Conservation (phyloP, 2,329 filamentous ascomycete genomes). For the Colletotrichum sp. region DNA sequence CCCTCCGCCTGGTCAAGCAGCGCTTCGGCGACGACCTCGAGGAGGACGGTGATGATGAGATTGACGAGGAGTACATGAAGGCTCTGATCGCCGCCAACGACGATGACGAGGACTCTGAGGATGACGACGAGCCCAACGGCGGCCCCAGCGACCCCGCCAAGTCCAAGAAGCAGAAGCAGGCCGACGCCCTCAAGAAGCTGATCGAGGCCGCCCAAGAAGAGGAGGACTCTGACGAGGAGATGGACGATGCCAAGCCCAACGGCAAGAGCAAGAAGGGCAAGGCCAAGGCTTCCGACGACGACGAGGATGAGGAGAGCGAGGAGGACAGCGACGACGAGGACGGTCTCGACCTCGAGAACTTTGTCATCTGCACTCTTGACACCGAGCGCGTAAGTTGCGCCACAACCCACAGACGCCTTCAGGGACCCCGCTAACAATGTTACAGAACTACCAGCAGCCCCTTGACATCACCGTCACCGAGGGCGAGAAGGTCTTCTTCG, state of each 20-base stretch:
- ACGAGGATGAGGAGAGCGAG: constrained; percentile 65
- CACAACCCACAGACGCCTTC: background rate
- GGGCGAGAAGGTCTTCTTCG: constrained; percentile 90
- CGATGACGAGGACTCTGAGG: constrained; percentile 54
- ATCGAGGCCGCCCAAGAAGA: constrained; percentile 70
- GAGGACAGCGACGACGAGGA: constrained; percentile 60
- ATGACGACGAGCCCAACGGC: constrained; percentile 70
- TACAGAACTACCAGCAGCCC: constrained; percentile 90
- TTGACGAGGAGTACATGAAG: constrained; percentile 70
- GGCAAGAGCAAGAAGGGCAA: constrained; percentile 73
- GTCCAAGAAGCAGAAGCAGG: constrained; percentile 84
- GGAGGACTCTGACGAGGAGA: constrained; percentile 69
- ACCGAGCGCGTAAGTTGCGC: constrained; percentile 76
- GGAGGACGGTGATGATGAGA: constrained; percentile 64
- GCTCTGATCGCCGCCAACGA: constrained; percentile 58
- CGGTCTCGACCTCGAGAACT: constrained; percentile 79
- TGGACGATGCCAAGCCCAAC: constrained; percentile 72
- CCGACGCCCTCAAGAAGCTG: constrained; percentile 79
- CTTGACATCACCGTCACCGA: constrained; percentile 92
- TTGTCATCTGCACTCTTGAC: constrained; percentile 94
- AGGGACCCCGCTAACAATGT: background rate
- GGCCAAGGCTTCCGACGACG: constrained; percentile 66
- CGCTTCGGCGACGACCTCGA: constrained; percentile 63
- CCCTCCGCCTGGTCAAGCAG: constrained; percentile 87
- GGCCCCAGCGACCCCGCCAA: constrained; percentile 92